Base-by-base conservation (phyloP, 2,329 filamentous ascomycete species). In the Xylariales sp. region DNA sequence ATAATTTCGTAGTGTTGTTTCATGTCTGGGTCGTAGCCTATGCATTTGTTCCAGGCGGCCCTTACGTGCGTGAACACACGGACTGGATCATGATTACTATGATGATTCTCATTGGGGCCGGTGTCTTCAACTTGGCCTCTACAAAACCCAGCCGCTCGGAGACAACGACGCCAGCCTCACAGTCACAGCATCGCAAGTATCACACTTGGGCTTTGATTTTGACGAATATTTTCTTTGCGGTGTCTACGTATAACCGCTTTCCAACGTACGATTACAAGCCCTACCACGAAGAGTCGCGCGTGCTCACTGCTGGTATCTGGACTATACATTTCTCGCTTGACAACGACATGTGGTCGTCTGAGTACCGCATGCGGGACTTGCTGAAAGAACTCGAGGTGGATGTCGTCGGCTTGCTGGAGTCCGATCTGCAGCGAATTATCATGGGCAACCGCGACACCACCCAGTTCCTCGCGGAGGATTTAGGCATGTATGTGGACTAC, bases 11-110 rank as follows among this genome's bases (percentile, higher is more conserved):
- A 67, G 83, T 96, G 5, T 76, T 98, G n/a, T 95, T 95, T 70
- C 91, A 97, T 56, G 89, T 96, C 39, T 98, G 93, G 93, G 86
- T 96, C 24, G 93, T 98, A 10, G 93, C 93, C 3, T 98, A 98
- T 54, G 93, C 93, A 11, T 98, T 98, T 51, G 93, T 98, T 4
- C 93, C 93, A 2, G 93, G 93, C 36, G 93, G 93, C 2, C 88
- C 88, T 4, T 74, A 95, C 1, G 86, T 98, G 29, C 83, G 93
- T 30, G 93, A 98, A 61, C 90, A 83, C 56, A 98, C 90, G 2
- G 91, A 97, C 59, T 96, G 90, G 86, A 76, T 98, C 54, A 95
- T 97, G 88, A 76, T 79, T 5, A 78, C 77, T 6, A 95, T 78
- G 55, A 95, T 97, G 86, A 59, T 88, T 3, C 71, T 83, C 41